Evolutionary conservation across 2,329 filamentous ascomycete genomes (phyloP).

Genomic region (Beauveria medogensis): DNA sequence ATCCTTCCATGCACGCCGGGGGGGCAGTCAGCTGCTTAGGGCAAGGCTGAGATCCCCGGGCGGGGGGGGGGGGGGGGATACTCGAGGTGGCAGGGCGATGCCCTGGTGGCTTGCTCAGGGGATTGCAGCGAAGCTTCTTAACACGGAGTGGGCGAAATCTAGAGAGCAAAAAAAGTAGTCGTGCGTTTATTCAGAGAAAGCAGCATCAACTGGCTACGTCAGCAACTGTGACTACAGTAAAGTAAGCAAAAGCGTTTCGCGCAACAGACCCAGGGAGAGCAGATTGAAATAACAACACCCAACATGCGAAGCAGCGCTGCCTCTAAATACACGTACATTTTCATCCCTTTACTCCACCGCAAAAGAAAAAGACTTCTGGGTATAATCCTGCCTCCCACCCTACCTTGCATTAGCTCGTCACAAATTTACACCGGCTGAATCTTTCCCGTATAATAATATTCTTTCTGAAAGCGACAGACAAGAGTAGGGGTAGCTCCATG

Average conservation of each 20-base stretch:
- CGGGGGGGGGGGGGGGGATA: too few relatives aligned
- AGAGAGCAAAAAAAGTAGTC: background rate
- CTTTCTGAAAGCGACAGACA: background rate
- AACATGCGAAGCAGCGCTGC: background rate
- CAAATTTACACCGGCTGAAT: background rate
- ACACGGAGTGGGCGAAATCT: background rate
- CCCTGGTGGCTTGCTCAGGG: background rate
- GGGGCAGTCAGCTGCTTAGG: background rate
- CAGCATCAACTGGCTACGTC: too few relatives aligned
- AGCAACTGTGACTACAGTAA: background rate
- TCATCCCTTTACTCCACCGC: background rate
- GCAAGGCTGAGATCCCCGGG: background rate
- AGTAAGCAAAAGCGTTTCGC: background rate
- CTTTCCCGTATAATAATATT: background rate
- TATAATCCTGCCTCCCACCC: background rate
- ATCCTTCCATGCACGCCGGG: background rate
- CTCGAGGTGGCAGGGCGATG: background rate
- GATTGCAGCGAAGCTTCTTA: background rate
- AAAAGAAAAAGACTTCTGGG: background rate
- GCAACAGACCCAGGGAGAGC: background rate
- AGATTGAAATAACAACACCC: background rate
- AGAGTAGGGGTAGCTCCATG: background rate
- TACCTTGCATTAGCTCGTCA: background rate
- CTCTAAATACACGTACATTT: background rate
- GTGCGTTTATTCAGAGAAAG: background rate